Evolutionary conservation across 352 stramenopile genomes (phyloP).

Genomic region (Globisporangium rhizosaccharum): DNA sequence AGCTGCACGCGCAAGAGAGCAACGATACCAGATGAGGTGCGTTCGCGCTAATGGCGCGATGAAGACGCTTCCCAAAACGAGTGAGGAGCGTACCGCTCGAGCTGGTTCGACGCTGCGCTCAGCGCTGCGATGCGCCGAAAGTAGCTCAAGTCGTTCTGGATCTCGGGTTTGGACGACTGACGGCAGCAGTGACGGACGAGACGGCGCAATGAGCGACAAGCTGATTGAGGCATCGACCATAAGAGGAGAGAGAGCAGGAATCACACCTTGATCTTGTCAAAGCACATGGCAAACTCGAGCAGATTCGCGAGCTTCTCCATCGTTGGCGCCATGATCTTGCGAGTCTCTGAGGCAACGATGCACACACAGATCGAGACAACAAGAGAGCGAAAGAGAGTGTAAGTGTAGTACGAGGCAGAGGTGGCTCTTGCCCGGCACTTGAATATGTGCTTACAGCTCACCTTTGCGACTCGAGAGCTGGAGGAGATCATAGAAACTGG

Average conservation of each 20-base stretch:
- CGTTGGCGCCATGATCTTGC: conserved; percentile 27
- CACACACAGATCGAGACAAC: neutral
- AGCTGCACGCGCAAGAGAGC: conserved; percentile 8
- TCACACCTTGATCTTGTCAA: conserved; percentile 43
- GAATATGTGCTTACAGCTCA: neutral
- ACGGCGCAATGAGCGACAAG: neutral
- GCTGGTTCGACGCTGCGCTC: conserved; percentile 32
- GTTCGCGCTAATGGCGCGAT: too few species aligned
- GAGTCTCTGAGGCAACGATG: conserved; percentile 12
- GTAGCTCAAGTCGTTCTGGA: conserved; percentile 65
- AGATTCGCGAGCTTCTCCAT: conserved; percentile 53
- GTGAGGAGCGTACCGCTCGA: conserved; percentile 26
- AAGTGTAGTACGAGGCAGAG: neutral
- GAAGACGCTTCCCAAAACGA: too few species aligned
- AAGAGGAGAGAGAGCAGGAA: neutral
- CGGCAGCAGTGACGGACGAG: neutral
- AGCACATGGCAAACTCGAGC: conserved; percentile 46
- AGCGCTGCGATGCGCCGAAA: conserved; percentile 44
- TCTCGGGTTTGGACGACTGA: conserved; percentile 33
- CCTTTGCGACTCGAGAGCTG: conserved; percentile 50
- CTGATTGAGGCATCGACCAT: neutral
- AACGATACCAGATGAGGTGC: too few species aligned
- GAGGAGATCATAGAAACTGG: conserved; percentile 35
- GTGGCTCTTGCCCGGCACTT: neutral
- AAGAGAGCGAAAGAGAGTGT: neutral